Base-by-base conservation (phyloP, 306 rosid species). In the Astragalus membranaceus region DNA sequence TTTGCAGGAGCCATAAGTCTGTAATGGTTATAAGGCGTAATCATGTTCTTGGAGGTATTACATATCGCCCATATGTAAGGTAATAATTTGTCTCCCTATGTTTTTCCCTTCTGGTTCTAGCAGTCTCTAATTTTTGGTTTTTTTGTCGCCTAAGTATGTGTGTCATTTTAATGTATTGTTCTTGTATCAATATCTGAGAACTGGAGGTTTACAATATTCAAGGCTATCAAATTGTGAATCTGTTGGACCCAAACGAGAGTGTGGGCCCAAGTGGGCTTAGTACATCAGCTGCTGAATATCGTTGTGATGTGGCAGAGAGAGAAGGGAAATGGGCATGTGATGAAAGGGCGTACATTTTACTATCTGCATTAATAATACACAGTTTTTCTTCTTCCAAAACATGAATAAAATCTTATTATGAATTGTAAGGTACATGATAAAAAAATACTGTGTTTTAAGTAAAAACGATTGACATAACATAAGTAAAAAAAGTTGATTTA, bases 11-110 rank as follows among this genome's bases (percentile, higher is more conserved):
- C 82, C 99, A 94, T 33, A 94, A 94, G 85, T 94, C 99, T 2
- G 96, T 94, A 36, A 91, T 91, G 97, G 89, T 94, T 56, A 88
- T 94, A 77, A 82, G 99, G 75, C 85, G 84, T 30, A 88, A 90
- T 79, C 86, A 67, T 1, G 99, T 91, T 72, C 92, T 94, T 71
- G 99, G 99, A 78, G 99, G 99, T 77, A 94, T 94, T 70, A 88
- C 99, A 10, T 94, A 91, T 87, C 97, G 99, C 32, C 99, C 99
- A 39, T 94, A 94, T 87, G 74, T 67, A 79, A 91, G 77, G 99
- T 91, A 64, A 79, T 72, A 56, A 37, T 43, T 79, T 17, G 2
- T 74, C 10, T 76, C 59, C 16, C 3, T 51, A 46, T 39, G 10
- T 63, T 20, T 67, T 67, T 44, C 57, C 35, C 63, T 62, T 57